These are phyloP conservation scores for Tolypocladium endophyticum DNA, from an alignment of 2,329 filamentous ascomycete genomes.

Conservation along the genomic window DNA sequence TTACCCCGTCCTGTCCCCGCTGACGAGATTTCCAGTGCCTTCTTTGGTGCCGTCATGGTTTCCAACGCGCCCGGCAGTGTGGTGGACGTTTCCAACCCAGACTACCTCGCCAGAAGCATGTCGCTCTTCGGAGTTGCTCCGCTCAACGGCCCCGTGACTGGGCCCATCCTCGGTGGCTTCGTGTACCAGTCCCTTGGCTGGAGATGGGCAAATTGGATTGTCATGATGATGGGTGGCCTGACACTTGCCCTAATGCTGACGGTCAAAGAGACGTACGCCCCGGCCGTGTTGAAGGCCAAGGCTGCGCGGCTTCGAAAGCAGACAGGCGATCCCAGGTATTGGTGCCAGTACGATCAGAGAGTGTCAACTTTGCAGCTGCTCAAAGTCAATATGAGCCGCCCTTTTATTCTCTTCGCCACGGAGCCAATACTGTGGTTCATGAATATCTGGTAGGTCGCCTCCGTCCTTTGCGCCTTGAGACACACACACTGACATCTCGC, in stretches of 20 bases:
- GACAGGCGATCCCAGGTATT: conserved; percentile 61
- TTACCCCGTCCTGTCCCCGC: background rate
- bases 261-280: conserved; percentile 68
- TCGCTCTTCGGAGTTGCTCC: conserved; percentile 64
- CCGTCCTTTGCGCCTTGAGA: background rate
- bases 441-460: conserved; percentile 44
- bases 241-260: conserved; percentile 48
- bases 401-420: conserved; percentile 64
- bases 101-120: conserved; percentile 71
- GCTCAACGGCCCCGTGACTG: conserved; percentile 56
- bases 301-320: conserved; percentile 55
- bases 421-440: conserved; percentile 75
- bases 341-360: conserved; percentile 70
- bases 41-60: conserved; percentile 67
- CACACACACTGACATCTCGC: background rate
- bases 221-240: conserved; percentile 58
- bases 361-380: conserved; percentile 55
- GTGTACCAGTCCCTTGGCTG: conserved; percentile 62
- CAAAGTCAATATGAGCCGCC: conserved; percentile 65
- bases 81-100: conserved; percentile 71
- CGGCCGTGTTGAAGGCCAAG: conserved; percentile 56
- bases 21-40: conserved; percentile 9
- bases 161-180: conserved; percentile 60
- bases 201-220: conserved; percentile 80
- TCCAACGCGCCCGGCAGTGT: conserved; percentile 75